phyloP scores from a whole-genome alignment of 176 grass and related monocot species.

The Zea mays region Zm-B73-REFERENCE-NAM-5.0 NC_050096.1:681501-682000 shows the following conservation, averaged over 20 bases:
- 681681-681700: slow-evolving; percentile 60
- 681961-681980: slow-evolving; percentile 14
- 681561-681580: slow-evolving; percentile 60
- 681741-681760: not conserved
- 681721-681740: slow-evolving; percentile 49
- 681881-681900: slow-evolving; percentile 37
- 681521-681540: not conserved
- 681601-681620: slow-evolving; percentile 89
- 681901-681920: slow-evolving; percentile 85
- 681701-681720: slow-evolving; percentile 74
- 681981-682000: slow-evolving; percentile 42
- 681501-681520: slow-evolving; percentile 39
- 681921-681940: slow-evolving; percentile 58
- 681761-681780: not conserved
- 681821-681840: slow-evolving; percentile 51
- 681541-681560: not conserved
- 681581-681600: slow-evolving; percentile 83
- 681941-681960: slow-evolving; percentile 24
- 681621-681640: slow-evolving; percentile 77
- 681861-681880: not conserved
- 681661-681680: slow-evolving; percentile 71
- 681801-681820: slow-evolving; percentile 47
- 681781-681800: not conserved
- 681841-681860: slow-evolving; percentile 14
- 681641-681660: slow-evolving; percentile 68